Evolutionary conservation across 805 yeast species (phyloP).

Genomic region (Candida sakaeoensis): DNA sequence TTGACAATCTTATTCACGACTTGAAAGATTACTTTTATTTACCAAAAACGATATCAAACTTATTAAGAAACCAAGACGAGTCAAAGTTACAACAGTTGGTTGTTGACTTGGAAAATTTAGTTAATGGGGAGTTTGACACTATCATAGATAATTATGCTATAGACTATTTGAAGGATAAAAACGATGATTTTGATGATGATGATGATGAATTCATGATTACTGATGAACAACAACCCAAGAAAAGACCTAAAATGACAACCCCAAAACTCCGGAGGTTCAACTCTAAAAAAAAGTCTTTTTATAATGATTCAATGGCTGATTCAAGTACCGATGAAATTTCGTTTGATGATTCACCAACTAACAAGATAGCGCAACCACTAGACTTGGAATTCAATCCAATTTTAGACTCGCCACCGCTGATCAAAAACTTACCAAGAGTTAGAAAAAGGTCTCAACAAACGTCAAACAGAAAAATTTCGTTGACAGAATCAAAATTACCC

Average conservation of each 20-base stretch:
- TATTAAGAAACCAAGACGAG: background rate
- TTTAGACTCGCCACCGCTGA: constrained; percentile 28
- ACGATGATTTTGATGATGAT: no score
- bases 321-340: constrained; percentile 10
- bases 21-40: constrained; percentile 12
- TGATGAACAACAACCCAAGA: constrained; percentile 8
- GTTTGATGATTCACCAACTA: constrained; percentile 12
- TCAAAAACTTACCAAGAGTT: constrained; percentile 6
- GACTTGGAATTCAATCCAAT: constrained; percentile 29
- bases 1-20: constrained; percentile 44
- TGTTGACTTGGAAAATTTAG: constrained; percentile 17
- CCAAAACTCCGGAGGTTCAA: constrained; percentile 12
- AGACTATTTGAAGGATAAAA: constrained; percentile 22
- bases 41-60: constrained; percentile 6
- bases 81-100: constrained; percentile 7
- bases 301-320: constrained; percentile 8
- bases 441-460: constrained; percentile 7
- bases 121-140: constrained; percentile 34
- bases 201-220: constrained; percentile 9
- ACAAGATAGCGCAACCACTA: constrained; percentile 20
- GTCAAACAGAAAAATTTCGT: constrained; percentile 18
- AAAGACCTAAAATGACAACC: constrained; percentile 17
- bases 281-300: constrained; percentile 1
- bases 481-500: constrained; percentile 19
- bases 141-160: constrained; percentile 29